Conservation (phyloP, 495 filamentous ascomycete species). For the Aspergillus funiculosus region DNA sequence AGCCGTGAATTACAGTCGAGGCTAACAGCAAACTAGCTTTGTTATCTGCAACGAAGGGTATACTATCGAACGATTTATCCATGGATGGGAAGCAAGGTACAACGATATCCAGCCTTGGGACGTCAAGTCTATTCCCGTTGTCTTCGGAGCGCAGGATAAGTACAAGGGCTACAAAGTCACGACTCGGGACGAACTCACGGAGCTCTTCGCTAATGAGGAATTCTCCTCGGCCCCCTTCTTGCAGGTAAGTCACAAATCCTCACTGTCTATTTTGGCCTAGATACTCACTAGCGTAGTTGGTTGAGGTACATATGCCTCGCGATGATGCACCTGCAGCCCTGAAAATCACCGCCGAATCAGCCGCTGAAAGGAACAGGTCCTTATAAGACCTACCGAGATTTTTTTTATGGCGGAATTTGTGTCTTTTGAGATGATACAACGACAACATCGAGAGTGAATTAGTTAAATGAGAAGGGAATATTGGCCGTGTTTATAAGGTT, state of each 20-base stretch:
- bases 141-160: slow-evolving; percentile 60
- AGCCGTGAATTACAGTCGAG: background rate
- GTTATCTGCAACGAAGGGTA: slow-evolving; percentile 53
- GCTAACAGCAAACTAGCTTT: slow-evolving; percentile 42
- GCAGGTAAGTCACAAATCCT: slow-evolving; percentile 31
- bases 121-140: slow-evolving; percentile 57
- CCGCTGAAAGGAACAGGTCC: slow-evolving; percentile 66
- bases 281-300: slow-evolving; percentile 52
- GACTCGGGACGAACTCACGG: slow-evolving; percentile 62
- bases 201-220: slow-evolving; percentile 58
- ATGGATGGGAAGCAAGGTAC: slow-evolving; percentile 64
- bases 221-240: slow-evolving; percentile 50
- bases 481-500: too few relatives aligned
- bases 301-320: slow-evolving; percentile 81
- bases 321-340: slow-evolving; percentile 70
- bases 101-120: slow-evolving; percentile 78
- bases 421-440: background rate
- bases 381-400: slow-evolving; percentile 7
- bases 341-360: slow-evolving; percentile 57
- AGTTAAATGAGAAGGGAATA: too few relatives aligned
- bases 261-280: background rate
- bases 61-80: slow-evolving; percentile 52
- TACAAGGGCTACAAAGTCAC: slow-evolving; percentile 63
- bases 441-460: too few relatives aligned
- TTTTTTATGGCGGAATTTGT: too few relatives aligned